Conservation (phyloP, 169 alveolate species). For the Amoebophrya sp. region DNA sequence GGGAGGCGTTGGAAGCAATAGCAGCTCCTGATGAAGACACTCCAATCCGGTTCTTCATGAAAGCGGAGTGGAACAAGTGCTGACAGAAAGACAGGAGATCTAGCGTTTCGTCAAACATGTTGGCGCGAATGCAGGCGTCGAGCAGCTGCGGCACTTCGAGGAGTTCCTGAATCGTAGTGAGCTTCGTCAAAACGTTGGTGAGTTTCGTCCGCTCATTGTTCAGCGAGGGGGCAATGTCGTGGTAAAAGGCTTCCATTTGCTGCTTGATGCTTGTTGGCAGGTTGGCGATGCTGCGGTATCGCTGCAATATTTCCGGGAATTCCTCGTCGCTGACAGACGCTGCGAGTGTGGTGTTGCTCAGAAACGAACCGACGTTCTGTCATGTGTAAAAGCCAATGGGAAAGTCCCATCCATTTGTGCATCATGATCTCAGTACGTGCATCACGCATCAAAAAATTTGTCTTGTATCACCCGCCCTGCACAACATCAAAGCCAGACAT, state of each 20-base stretch:
- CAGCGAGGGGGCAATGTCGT: background rate
- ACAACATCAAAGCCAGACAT: too few species aligned
- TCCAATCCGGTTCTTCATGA: too few species aligned
- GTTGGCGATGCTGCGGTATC: background rate
- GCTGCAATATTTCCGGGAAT: background rate
- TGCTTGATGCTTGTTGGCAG: background rate
- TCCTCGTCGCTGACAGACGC: background rate
- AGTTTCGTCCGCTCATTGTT: background rate
- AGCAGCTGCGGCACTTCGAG: background rate
- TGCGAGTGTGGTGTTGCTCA: background rate
- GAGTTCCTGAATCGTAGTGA: background rate
- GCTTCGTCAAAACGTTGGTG: background rate
- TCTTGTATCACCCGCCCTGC: too few species aligned
- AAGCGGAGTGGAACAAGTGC: background rate
- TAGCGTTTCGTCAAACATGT: background rate
- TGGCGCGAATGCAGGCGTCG: background rate
- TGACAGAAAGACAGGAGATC: background rate
- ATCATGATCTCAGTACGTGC: too few species aligned
- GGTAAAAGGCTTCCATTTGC: background rate
- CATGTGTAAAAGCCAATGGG: background rate
- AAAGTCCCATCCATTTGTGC: too few species aligned
- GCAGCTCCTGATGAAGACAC: too few species aligned
- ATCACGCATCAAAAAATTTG: too few species aligned
- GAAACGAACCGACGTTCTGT: background rate
- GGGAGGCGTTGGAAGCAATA: too few species aligned